Percentiles rank a stretch among this genome's conserved stretches.
Evolutionary conservation across 495 filamentous ascomycete species (phyloP).

Genomic region (Penicillium arizonense): DNA sequence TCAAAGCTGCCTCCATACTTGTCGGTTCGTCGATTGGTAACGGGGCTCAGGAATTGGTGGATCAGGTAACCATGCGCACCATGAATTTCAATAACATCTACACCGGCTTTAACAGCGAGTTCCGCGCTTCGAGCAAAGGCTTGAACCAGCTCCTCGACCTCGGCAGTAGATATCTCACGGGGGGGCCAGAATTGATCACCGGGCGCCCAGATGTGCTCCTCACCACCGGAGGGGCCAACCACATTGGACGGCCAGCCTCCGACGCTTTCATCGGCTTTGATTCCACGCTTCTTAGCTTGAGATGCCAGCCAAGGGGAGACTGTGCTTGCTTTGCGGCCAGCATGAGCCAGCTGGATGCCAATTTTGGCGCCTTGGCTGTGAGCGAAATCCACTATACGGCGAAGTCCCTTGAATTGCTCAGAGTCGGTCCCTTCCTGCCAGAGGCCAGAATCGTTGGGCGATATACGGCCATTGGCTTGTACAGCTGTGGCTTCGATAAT

Average conservation of each 20-base stretch:
- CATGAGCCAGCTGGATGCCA: slow-evolving; percentile 72
- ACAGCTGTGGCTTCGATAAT: slow-evolving; percentile 71
- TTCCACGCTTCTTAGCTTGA: slow-evolving; percentile 23
- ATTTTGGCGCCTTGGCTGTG: slow-evolving; percentile 64
- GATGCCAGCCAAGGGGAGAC: slow-evolving; percentile 58
- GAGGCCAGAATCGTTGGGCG: slow-evolving; percentile 65
- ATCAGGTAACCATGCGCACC: slow-evolving; percentile 69
- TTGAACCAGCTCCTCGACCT: slow-evolving; percentile 62
- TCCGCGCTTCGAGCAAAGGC: slow-evolving; percentile 60
- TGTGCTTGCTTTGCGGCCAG: slow-evolving; percentile 69
- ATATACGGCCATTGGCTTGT: slow-evolving; percentile 66
- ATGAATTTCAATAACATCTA: slow-evolving; percentile 64
- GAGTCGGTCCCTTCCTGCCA: slow-evolving; percentile 55
- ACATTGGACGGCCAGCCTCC: slow-evolving; percentile 71
- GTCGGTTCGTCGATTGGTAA: slow-evolving; percentile 61
- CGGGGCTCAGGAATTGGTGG: slow-evolving; percentile 60
- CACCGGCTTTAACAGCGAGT: slow-evolving; percentile 62
- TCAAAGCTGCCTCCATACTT: slow-evolving; percentile 58
- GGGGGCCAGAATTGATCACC: slow-evolving; percentile 36
- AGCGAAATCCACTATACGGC: slow-evolving; percentile 58
- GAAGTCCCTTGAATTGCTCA: slow-evolving; percentile 61
- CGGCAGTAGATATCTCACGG: slow-evolving; percentile 39
- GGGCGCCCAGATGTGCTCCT: slow-evolving; percentile 47
- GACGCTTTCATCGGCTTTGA: slow-evolving; percentile 50
- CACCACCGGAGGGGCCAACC: slow-evolving; percentile 52